A percentile compares a stretch with the other conserved stretches of the same genome.
phyloP scores from a whole-genome alignment of 768 basidiomycete genomes.

The Mycena olivaceomarginata region DNA sequence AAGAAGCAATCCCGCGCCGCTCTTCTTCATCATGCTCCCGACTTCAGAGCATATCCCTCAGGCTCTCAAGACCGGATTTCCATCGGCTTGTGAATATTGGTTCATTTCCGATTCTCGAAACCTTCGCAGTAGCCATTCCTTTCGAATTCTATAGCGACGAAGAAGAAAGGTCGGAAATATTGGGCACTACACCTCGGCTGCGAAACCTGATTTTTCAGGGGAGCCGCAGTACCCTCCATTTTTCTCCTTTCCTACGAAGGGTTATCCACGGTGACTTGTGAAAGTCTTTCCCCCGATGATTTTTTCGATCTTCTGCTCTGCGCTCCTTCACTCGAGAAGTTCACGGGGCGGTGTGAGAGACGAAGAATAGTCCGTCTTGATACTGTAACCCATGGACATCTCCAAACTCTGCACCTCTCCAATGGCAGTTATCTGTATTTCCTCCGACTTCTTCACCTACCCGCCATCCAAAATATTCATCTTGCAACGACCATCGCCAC shows the following conservation, averaged over 20 bases:
- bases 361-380: too few relatives aligned
- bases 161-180: not conserved
- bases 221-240: not conserved
- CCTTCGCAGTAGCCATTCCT: not conserved
- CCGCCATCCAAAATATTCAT: too few relatives aligned
- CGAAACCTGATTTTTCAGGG: not conserved
- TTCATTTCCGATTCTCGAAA: slow-evolving; percentile 10
- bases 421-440: too few relatives aligned
- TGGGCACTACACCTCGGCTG: not conserved
- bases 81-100: not conserved
- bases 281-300: not conserved
- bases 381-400: too few relatives aligned
- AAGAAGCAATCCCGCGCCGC: not conserved
- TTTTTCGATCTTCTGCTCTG: not conserved
- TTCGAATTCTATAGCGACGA: not conserved
- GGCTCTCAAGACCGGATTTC: not conserved
- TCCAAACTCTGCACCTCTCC: too few relatives aligned
- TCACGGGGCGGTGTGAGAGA: too few relatives aligned
- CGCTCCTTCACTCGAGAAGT: too few relatives aligned
- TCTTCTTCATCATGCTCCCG: not conserved
- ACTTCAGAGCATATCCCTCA: slow-evolving; percentile 5
- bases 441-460: too few relatives aligned
- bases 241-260: not conserved
- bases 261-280: not conserved
- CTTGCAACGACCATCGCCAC: too few relatives aligned